Base-by-base conservation (phyloP, 441 rosid genomes). In the Viola pubescens region DNA sequence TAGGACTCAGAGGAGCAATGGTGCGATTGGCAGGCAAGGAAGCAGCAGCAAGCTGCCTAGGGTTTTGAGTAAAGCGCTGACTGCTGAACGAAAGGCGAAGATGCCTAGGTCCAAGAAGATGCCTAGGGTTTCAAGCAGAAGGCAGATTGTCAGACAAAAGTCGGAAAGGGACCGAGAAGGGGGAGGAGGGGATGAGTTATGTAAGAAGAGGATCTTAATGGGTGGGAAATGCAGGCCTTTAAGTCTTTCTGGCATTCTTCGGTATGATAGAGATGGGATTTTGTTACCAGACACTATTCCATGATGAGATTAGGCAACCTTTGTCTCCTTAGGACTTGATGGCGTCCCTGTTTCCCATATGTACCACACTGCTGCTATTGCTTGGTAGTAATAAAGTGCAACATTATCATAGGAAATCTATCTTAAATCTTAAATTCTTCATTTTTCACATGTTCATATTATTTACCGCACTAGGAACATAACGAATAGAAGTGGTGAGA, bases 121-220 rank as follows among this genome's bases (percentile, higher is more conserved):
- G 54, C 9, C 54, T 46, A 14, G 56, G 5, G 34, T 26, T 26
- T 26, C 34, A 39, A 34, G 56, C 48, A 61, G 57, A 14, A 37
- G 26, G 26, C 37, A 53, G 46, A 41, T n/a, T 16, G 37, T 57
- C 8, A 6, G 42, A 64, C 51, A 4, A 40, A 47, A 12, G 52
- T 8, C 5, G 42, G 52, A 44, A 60, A 63, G 3, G 55, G 52
- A 52, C n/a, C 14, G 48, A 12, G 39, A 42, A 7, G 52, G 3
- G 3, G 60, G 26, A 6, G 38, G 19, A 4, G 65, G 48, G 0
- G 56, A 52, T 10, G 86, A 84, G 62, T 62, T 87, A 4, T 87
- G 91, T 71, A 85, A 79, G 82, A 89, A 82, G 81, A 87, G 89
- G 75, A 89, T 87, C 48, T 62, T 89, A 11, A 77, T 85, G 83